Evolutionary conservation across 768 basidiomycete genomes (phyloP).

Genomic region (Hericium alpestre): DNA sequence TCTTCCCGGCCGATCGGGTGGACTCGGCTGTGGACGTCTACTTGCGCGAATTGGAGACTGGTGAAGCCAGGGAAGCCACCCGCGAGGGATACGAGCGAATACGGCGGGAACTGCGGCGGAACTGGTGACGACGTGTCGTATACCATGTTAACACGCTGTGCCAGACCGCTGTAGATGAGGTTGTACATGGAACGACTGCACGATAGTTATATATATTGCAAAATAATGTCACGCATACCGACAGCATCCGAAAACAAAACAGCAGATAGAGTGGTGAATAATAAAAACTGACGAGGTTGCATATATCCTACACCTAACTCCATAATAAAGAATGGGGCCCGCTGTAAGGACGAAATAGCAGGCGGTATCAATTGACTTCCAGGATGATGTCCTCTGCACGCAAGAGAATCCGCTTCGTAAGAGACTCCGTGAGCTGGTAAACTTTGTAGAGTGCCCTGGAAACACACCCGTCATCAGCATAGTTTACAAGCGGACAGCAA

Average conservation of each 20-base stretch:
- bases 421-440: slow-evolving; percentile 49
- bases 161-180: neutral
- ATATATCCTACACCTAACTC: no score
- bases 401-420: slow-evolving; percentile 49
- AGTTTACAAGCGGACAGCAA: neutral
- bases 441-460: slow-evolving; percentile 61
- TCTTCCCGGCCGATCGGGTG: slow-evolving; percentile 71
- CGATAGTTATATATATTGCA: neutral
- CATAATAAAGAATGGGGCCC: no score
- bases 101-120: slow-evolving; percentile 58
- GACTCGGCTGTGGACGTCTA: slow-evolving; percentile 68
- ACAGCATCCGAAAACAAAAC: no score
- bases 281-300: no score
- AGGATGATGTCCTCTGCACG: slow-evolving; percentile 75
- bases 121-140: slow-evolving; percentile 43
- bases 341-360: no score
- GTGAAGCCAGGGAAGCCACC: slow-evolving; percentile 41
- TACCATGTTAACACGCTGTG: neutral
- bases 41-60: slow-evolving; percentile 54
- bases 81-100: slow-evolving; percentile 56
- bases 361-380: slow-evolving; percentile 42
- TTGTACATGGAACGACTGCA: neutral
- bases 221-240: slow-evolving; percentile 1
- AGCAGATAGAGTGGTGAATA: no score
- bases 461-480: slow-evolving; percentile 9